Evolutionary conservation across 768 basidiomycete genomes (phyloP).

Genomic region (Termitomyces sp.): DNA sequence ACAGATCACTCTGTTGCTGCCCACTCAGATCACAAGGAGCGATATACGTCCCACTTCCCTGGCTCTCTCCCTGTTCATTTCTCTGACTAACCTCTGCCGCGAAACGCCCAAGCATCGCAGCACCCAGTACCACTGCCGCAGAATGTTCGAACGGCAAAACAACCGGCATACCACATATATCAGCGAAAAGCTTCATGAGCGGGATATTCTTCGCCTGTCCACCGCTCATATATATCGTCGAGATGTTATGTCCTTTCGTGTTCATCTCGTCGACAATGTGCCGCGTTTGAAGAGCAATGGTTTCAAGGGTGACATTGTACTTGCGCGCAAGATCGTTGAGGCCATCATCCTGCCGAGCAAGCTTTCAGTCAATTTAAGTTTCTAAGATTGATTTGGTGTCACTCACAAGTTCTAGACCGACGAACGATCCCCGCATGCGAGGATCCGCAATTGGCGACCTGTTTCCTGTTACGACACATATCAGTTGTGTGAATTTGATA

Average conservation of each 20-base stretch:
- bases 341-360: slow-evolving; percentile 48
- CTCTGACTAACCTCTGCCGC: slow-evolving; percentile 52
- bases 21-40: slow-evolving; percentile 21
- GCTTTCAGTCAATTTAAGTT: background rate
- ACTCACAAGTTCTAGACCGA: slow-evolving; percentile 74
- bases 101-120: slow-evolving; percentile 90
- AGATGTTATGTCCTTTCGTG: slow-evolving; percentile 71
- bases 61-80: slow-evolving; percentile 17
- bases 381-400: background rate
- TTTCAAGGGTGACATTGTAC: slow-evolving; percentile 87
- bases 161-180: slow-evolving; percentile 77
- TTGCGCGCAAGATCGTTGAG: slow-evolving; percentile 82
- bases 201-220: slow-evolving; percentile 87
- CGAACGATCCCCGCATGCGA: slow-evolving; percentile 89
- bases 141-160: slow-evolving; percentile 73
- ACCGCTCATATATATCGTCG: slow-evolving; percentile 86
- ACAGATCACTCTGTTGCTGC: slow-evolving; percentile 49
- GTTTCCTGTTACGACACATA: slow-evolving; percentile 55
- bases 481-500: background rate
- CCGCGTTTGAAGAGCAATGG: slow-evolving; percentile 90
- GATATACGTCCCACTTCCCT: slow-evolving; percentile 10
- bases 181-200: slow-evolving; percentile 87
- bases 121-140: slow-evolving; percentile 85
- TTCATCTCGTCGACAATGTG: slow-evolving; percentile 94
- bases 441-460: slow-evolving; percentile 94